These are phyloP conservation scores for Aspergillus baeticus DNA, from an alignment of 495 filamentous ascomycete species.

Conservation along the genomic window DNA sequence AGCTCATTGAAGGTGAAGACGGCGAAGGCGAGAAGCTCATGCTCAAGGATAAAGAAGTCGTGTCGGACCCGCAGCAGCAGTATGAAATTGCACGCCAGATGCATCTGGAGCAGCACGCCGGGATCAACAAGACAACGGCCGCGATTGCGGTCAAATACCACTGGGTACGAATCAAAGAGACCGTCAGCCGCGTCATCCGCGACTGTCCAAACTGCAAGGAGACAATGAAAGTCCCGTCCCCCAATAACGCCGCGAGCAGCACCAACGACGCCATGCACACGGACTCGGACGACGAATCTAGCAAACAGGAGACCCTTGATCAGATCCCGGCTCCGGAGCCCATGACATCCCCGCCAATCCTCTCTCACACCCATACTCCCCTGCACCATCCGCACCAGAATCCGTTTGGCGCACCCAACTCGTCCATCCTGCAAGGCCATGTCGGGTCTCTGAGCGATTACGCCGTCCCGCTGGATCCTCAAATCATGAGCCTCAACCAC, in stretches of 20 bases:
- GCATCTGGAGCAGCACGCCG: slow-evolving; percentile 78
- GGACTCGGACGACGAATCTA: background rate
- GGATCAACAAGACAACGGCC: slow-evolving; percentile 97
- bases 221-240: slow-evolving; percentile 55
- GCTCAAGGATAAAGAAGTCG: slow-evolving; percentile 97
- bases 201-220: slow-evolving; percentile 92
- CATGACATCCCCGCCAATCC: slow-evolving; percentile 25
- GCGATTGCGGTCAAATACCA: slow-evolving; percentile 92
- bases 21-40: slow-evolving; percentile 73
- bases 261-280: slow-evolving; percentile 15
- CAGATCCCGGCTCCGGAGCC: slow-evolving; percentile 16
- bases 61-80: slow-evolving; percentile 86
- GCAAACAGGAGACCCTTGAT: background rate
- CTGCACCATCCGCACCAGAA: slow-evolving; percentile 26
- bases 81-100: slow-evolving; percentile 81
- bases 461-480: slow-evolving; percentile 44
- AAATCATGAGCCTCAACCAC: slow-evolving; percentile 44
- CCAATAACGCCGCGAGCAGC: slow-evolving; percentile 25
- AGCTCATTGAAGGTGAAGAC: slow-evolving; percentile 54
- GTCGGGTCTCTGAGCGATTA: slow-evolving; percentile 41
- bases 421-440: slow-evolving; percentile 26
- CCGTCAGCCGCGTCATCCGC: slow-evolving; percentile 88
- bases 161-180: slow-evolving; percentile 99
- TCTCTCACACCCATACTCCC: slow-evolving; percentile 34
- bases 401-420: slow-evolving; percentile 33